Evolutionary conservation across 805 yeast genomes (phyloP).

Genomic region (Sugiyamaella valdiviana): DNA sequence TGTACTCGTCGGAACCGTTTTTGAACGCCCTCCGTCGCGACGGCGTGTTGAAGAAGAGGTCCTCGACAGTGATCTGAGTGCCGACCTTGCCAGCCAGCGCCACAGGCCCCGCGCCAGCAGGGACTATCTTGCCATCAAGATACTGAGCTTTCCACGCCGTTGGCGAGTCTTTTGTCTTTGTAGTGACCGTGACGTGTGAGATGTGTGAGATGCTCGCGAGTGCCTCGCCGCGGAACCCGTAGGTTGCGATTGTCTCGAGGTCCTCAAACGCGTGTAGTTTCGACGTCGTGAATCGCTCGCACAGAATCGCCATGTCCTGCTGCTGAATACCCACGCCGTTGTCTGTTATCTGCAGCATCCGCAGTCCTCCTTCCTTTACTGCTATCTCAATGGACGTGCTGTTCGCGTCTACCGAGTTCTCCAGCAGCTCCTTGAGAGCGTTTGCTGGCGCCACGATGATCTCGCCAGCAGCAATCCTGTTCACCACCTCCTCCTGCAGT

Average conservation of each 20-base stretch:
- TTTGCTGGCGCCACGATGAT: slow-evolving; percentile 90
- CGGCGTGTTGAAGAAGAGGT: slow-evolving; percentile 82
- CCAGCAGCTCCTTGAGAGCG: slow-evolving; percentile 88
- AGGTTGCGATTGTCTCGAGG: slow-evolving; percentile 60
- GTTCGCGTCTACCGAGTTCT: slow-evolving; percentile 85
- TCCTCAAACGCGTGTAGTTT: slow-evolving; percentile 73
- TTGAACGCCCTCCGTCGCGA: slow-evolving; percentile 60
- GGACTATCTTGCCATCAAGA: slow-evolving; percentile 54
- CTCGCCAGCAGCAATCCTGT: slow-evolving; percentile 95
- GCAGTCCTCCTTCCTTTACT: slow-evolving; percentile 89
- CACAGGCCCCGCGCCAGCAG: slow-evolving; percentile 47
- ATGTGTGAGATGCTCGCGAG: slow-evolving; percentile 90
- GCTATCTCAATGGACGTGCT: slow-evolving; percentile 67
- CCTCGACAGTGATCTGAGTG: slow-evolving; percentile 79
- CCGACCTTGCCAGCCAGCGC: slow-evolving; percentile 86
- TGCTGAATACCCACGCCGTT: slow-evolving; percentile 73
- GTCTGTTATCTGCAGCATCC: slow-evolving; percentile 79
- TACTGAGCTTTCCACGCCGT: slow-evolving; percentile 73
- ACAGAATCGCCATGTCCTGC: slow-evolving; percentile 71
- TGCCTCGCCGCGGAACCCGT: slow-evolving; percentile 97
- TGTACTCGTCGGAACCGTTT: slow-evolving; percentile 60
- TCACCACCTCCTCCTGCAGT: slow-evolving; percentile 68
- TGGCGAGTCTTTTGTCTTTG: slow-evolving; percentile 54
- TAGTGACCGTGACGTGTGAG: slow-evolving; percentile 70
- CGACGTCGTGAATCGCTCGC: slow-evolving; percentile 90